phyloP scores from a whole-genome alignment of 768 basidiomycete species.

The Auricularia auricula-judae region DNA sequence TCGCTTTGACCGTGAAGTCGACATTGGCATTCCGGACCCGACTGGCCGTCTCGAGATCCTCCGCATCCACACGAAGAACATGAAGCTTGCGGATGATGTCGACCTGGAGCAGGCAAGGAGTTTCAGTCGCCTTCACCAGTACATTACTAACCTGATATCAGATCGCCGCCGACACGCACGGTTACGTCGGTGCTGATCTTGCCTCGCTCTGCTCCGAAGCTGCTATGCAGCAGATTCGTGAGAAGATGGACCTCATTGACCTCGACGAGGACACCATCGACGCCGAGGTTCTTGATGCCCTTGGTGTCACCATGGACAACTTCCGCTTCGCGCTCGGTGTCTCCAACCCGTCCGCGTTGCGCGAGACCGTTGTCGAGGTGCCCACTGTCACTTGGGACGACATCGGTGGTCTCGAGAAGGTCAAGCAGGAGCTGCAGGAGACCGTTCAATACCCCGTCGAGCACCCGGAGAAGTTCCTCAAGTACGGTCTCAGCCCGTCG shows the following conservation, averaged over 20 bases:
- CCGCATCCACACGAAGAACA: constrained; percentile 99
- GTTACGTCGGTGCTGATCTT: constrained; percentile 97
- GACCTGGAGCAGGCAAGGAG: constrained; percentile 69
- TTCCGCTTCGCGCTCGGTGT: constrained; percentile 98
- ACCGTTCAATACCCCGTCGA: constrained; percentile 99
- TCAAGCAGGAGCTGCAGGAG: constrained; percentile 98
- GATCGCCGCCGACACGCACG: constrained; percentile 97
- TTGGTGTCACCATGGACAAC: constrained; percentile 99
- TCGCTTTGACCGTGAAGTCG: constrained; percentile 98
- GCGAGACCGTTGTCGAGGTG: constrained; percentile 98
- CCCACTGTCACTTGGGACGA: constrained; percentile 99
- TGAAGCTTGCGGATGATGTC: constrained; percentile 95
- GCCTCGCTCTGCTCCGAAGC: constrained; percentile 98
- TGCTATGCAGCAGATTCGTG: constrained; percentile 99
- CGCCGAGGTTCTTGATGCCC: constrained; percentile 95
- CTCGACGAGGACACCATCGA: constrained; percentile 98
- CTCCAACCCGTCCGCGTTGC: constrained; percentile 95
- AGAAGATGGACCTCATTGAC: constrained; percentile 98
- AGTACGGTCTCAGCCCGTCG: constrained; percentile 99
- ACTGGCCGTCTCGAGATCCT: constrained; percentile 98
- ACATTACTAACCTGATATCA: constrained; percentile 15
- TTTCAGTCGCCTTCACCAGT: constrained; percentile 23
- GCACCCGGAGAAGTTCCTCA: constrained; percentile 99
- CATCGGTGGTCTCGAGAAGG: constrained; percentile 98
- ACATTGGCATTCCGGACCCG: constrained; percentile 98